Evolutionary conservation across 1,139 yeast genomes (phyloP).

Genomic region (Yamadazyma aaseri): DNA sequence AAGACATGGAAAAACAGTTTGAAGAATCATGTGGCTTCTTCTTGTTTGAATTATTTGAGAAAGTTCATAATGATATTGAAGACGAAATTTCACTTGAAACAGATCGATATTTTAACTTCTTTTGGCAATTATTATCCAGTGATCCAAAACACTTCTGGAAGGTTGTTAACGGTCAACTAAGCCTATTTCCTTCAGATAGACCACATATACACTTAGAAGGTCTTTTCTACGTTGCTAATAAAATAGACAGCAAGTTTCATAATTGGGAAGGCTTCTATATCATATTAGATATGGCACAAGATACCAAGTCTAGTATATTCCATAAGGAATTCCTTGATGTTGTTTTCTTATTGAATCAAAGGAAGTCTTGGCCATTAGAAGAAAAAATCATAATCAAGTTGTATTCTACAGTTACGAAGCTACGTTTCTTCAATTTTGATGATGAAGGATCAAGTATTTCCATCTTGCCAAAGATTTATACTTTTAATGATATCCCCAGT

Average conservation of each 20-base stretch:
- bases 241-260: slow-evolving; percentile 7
- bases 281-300: slow-evolving; percentile 18
- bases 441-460: slow-evolving; percentile 32
- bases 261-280: slow-evolving; percentile 29
- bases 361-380: slow-evolving; percentile 36
- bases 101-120: slow-evolving; percentile 8
- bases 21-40: slow-evolving; percentile 9
- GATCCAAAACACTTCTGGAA: slow-evolving; percentile 11
- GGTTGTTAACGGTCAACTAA: slow-evolving; percentile 2
- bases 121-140: slow-evolving; percentile 8
- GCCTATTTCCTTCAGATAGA: not conserved
- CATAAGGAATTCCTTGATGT: slow-evolving; percentile 31
- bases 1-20: slow-evolving; percentile 1
- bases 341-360: slow-evolving; percentile 26
- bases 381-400: slow-evolving; percentile 32
- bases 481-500: slow-evolving; percentile 34
- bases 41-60: slow-evolving; percentile 11
- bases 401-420: slow-evolving; percentile 28
- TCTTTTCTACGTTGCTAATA: slow-evolving; percentile 11
- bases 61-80: slow-evolving; percentile 8
- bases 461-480: slow-evolving; percentile 23
- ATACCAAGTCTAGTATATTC: slow-evolving; percentile 15
- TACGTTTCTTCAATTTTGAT: slow-evolving; percentile 39
- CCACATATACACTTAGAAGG: slow-evolving; percentile 10
- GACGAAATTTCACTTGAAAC: slow-evolving; percentile 4